A percentile compares a stretch with the other conserved stretches of the same genome.
Evolutionary conservation across 2,329 filamentous ascomycete species (phyloP).

Genomic region (Dactylellina leptospora): DNA sequence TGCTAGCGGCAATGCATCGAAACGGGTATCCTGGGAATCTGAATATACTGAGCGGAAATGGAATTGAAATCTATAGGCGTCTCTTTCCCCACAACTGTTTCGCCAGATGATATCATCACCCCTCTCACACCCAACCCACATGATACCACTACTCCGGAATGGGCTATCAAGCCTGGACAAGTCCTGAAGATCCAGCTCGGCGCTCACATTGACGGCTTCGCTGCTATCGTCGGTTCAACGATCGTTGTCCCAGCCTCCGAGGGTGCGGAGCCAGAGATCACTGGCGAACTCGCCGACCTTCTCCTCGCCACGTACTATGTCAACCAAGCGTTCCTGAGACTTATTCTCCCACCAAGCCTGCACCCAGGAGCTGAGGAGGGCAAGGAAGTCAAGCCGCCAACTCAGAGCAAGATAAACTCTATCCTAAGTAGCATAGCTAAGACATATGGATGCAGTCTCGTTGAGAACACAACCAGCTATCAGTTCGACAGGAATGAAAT

Average conservation of each 20-base stretch:
- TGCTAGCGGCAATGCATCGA: too few species aligned
- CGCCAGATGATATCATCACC: conserved; percentile 91
- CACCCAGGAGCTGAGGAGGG: conserved; percentile 64
- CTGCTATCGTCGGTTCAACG: conserved; percentile 94
- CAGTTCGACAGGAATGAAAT: conserved; percentile 97
- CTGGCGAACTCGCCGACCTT: conserved; percentile 83
- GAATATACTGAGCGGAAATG: neutral
- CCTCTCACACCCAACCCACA: conserved; percentile 92
- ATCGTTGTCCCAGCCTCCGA: conserved; percentile 75
- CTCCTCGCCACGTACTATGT: conserved; percentile 91
- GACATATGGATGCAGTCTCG: conserved; percentile 87
- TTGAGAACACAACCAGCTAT: conserved; percentile 99
- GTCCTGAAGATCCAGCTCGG: conserved; percentile 97
- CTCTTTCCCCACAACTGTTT: conserved; percentile 92
- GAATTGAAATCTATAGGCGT: conserved; percentile 68
- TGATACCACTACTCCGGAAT: conserved; percentile 83
- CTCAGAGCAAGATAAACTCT: conserved; percentile 84
- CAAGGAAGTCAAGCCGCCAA: conserved; percentile 72
- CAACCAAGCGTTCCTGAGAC: conserved; percentile 89
- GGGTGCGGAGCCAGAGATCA: conserved; percentile 69
- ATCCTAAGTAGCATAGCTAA: conserved; percentile 92
- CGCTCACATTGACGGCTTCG: conserved; percentile 96
- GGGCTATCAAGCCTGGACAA: conserved; percentile 83
- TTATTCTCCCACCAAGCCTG: conserved; percentile 90
- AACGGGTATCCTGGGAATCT: neutral